Conservation (phyloP, 1,284 basidiomycete species). For the Papiliotrema laurentii region DNA sequence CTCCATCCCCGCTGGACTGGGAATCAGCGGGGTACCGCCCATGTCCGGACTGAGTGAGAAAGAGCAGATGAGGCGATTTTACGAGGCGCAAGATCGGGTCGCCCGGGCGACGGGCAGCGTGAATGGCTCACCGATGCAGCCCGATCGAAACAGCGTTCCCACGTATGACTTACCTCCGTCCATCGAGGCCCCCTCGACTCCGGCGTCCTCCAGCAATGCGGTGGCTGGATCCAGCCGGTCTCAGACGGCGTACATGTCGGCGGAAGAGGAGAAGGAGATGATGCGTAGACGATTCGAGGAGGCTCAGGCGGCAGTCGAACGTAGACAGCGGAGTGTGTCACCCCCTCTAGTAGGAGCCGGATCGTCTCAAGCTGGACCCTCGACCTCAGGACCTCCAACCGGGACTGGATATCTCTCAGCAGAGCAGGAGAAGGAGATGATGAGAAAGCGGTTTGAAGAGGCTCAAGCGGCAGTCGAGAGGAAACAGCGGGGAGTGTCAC, state of each 20-base stretch:
- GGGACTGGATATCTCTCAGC: constrained; percentile 27
- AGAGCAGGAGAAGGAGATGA: constrained; percentile 36
- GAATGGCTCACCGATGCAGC: not conserved
- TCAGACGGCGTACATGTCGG: not conserved
- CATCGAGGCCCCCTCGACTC: not conserved
- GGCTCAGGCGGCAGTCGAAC: constrained; percentile 17
- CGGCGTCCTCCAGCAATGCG: not conserved
- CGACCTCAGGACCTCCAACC: no score
- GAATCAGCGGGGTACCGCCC: not conserved
- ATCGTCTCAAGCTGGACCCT: not conserved
- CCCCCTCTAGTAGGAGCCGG: not conserved
- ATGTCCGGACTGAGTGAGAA: constrained; percentile 27
- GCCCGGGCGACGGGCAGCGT: constrained; percentile 1
- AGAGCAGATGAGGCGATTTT: constrained; percentile 41
- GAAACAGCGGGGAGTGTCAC: not conserved
- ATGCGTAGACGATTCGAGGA: constrained; percentile 38
- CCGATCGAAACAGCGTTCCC: no score
- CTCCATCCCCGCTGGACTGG: not conserved
- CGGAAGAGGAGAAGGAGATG: constrained; percentile 30
- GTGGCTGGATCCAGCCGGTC: not conserved
- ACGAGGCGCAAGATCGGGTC: constrained; percentile 58
- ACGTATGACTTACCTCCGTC: not conserved
- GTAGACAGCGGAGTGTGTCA: no score
- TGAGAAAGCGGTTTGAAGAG: constrained; percentile 25
- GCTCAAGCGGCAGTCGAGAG: not conserved